phyloP scores from a whole-genome alignment of 345 rosid species.

The Clausena lansium region DNA sequence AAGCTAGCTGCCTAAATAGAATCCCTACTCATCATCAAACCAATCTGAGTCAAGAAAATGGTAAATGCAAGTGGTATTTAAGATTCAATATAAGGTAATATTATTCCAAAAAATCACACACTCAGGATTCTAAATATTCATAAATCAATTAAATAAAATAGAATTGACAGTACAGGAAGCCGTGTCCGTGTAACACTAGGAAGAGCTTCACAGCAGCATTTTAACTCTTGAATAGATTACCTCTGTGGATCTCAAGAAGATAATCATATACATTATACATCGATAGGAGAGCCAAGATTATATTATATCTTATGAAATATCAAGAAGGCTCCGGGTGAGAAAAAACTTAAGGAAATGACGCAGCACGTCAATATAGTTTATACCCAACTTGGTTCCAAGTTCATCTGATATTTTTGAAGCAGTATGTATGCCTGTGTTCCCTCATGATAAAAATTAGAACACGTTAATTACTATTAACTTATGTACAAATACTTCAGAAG shows the following conservation, averaged over 20 bases:
- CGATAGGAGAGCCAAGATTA: not conserved
- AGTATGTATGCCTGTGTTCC: conserved; percentile 10
- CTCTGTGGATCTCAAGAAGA: not conserved
- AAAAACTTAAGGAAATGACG: conserved; percentile 5
- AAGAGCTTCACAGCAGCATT: not conserved
- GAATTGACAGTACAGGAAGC: not conserved
- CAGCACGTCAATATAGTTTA: conserved; percentile 11
- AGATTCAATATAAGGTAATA: not conserved
- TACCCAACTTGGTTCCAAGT: conserved; percentile 16
- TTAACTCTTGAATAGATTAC: not conserved
- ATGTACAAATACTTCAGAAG: conserved; percentile 23
- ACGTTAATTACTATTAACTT: conserved; percentile 4
- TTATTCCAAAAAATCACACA: not conserved
- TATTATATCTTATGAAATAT: conserved; percentile 5
- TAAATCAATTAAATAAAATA: not conserved
- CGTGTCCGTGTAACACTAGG: too few relatives aligned
- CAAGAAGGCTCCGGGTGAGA: not conserved
- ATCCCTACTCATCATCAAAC: too few relatives aligned
- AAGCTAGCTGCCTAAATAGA: too few relatives aligned
- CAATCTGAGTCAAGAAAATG: too few relatives aligned
- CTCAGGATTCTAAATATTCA: not conserved
- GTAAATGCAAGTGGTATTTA: too few relatives aligned
- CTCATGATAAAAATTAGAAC: conserved; percentile 19
- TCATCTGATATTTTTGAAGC: conserved; percentile 14
- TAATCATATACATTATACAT: conserved; percentile 24